Evolutionary conservation across 352 stramenopile genomes (phyloP), one percentile per base, ranked within the genome.

Genomic region (Saprolegnia diclina): DNA sequence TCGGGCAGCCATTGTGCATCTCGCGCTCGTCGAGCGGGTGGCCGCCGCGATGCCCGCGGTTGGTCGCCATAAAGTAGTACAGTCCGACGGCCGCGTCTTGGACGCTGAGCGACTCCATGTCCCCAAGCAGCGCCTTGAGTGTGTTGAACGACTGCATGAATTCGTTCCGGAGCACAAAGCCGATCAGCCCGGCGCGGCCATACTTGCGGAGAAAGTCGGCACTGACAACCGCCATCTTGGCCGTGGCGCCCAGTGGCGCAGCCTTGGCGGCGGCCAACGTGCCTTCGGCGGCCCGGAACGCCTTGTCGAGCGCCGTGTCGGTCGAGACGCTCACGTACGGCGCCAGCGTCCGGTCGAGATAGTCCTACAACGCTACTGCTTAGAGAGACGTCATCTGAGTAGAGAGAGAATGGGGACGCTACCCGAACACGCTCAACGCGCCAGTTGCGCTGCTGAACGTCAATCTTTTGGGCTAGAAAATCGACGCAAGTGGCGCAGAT

Each of bases 61-160:
- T 93, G 81, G 90, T 92, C 5, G 87, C 87, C 87, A 95, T 95
- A 50, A 93, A 93, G 59, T 95, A 95, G 52, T 92, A 95, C 18
- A 84, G 89, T 1, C 87, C 87, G 63, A 95, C 82, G 0, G 87
- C 84, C 52, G 85, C 85, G 75, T 95, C 87, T 73, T 95, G 87
- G 63, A 95, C 91, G 0, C 81, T 82, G 35, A 95, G 77, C 55
- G 84, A 83, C 50, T 90, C 85, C 5, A 95, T 70, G 65, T 95
- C 83, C 0, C 85, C 87, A 22, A 93, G 83, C 50, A 95, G 55
- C 0, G 80, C 82, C 65, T 92, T 92, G 40, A 95, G 62, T 3
- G 85, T 95, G n/a, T 83, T 74, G 64, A 93, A 93, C 0, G 87
- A 93, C 54, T 95, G 85, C 83, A 95, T 92, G 42, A 95, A 93